Conservation (phyloP, 2,329 filamentous ascomycete genomes). For the Fusarium setosum region DNA sequence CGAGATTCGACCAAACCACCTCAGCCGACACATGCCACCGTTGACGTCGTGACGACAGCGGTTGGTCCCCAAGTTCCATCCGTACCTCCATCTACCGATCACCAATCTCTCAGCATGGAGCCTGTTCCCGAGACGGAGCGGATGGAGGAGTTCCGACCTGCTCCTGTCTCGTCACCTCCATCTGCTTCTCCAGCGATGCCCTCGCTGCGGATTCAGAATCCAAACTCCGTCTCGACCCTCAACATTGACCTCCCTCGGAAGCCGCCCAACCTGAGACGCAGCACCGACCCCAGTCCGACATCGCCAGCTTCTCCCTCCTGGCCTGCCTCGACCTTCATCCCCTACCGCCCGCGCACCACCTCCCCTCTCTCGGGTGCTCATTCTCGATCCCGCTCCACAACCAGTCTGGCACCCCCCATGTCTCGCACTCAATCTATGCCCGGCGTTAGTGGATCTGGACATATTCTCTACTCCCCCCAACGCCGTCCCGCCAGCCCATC, state of each 20-base stretch:
- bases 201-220: slow-evolving; percentile 60
- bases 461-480: slow-evolving; percentile 66
- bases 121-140: slow-evolving; percentile 76
- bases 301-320: slow-evolving; percentile 64
- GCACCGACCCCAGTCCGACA: slow-evolving; percentile 66
- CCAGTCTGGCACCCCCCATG: slow-evolving; percentile 67
- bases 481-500: slow-evolving; percentile 66
- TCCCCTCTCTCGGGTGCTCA: slow-evolving; percentile 70
- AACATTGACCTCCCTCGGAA: slow-evolving; percentile 61
- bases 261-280: slow-evolving; percentile 65
- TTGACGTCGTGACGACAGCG: slow-evolving; percentile 36
- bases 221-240: slow-evolving; percentile 50
- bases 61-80: slow-evolving; percentile 36
- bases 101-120: slow-evolving; percentile 63
- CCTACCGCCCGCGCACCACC: slow-evolving; percentile 71
- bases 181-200: slow-evolving; percentile 62
- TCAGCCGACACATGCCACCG: slow-evolving; percentile 39
- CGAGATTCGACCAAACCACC: slow-evolving; percentile 26
- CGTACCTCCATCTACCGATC: slow-evolving; percentile 26
- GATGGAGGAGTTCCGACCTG: slow-evolving; percentile 73
- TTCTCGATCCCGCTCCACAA: slow-evolving; percentile 67
- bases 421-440: slow-evolving; percentile 74
- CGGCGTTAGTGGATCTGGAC: slow-evolving; percentile 69
- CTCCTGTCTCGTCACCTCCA: slow-evolving; percentile 59
- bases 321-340: slow-evolving; percentile 57